These are phyloP conservation scores for Aureobasidium subglaciale DNA, from an alignment of 2,329 filamentous ascomycete species.

Conservation along the genomic window DNA sequence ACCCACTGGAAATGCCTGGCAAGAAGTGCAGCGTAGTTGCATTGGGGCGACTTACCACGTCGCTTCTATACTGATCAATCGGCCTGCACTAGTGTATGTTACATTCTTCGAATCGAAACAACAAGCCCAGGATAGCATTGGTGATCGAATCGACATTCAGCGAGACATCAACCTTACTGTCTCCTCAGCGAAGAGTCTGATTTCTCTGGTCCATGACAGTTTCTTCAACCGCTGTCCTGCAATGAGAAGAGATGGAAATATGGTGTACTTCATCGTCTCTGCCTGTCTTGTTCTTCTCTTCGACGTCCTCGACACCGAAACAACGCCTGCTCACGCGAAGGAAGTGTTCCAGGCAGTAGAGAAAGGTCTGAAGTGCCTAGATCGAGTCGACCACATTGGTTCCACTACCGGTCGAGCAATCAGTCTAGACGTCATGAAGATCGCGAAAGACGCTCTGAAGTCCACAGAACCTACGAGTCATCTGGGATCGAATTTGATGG, in stretches of 20 bases:
- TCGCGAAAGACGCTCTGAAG: slow-evolving; percentile 13
- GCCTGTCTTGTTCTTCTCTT: slow-evolving; percentile 11
- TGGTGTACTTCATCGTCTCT: slow-evolving; percentile 12
- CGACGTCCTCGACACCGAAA: slow-evolving; percentile 13
- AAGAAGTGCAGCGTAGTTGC: slow-evolving; percentile 4
- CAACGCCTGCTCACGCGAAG: slow-evolving; percentile 5
- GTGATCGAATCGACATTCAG: slow-evolving; percentile 10
- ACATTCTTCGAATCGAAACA: slow-evolving; percentile 9
- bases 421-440: slow-evolving; percentile 16
- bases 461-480: background rate
- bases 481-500: slow-evolving; percentile 2
- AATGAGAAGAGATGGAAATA: slow-evolving; percentile 10
- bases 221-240: slow-evolving; percentile 12
- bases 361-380: slow-evolving; percentile 9
- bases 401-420: slow-evolving; percentile 12
- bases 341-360: slow-evolving; percentile 7
- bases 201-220: background rate
- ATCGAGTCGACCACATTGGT: slow-evolving; percentile 9
- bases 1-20: background rate
- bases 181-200: background rate
- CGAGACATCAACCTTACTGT: slow-evolving; percentile 5
- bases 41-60: slow-evolving; percentile 9
- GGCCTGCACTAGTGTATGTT: slow-evolving; percentile 11
- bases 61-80: background rate
- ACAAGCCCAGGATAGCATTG: slow-evolving; percentile 13